These are phyloP conservation scores for Starmerella vaccinii DNA, from an alignment of 805 yeast genomes.

Conservation along the genomic window DNA sequence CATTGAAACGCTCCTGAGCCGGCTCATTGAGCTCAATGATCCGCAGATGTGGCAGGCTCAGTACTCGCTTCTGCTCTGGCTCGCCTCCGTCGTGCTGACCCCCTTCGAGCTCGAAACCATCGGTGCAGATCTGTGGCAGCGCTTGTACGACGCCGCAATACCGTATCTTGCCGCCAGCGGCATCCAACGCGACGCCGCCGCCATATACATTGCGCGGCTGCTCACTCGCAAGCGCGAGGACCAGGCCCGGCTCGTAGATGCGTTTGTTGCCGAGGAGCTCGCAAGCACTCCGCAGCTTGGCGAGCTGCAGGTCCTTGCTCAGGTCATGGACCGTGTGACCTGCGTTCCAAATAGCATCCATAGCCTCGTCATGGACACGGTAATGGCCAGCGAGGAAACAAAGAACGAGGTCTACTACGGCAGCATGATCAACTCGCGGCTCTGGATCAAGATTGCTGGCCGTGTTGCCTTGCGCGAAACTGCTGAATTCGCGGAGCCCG, in stretches of 20 bases:
- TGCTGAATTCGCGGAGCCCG: slow-evolving; percentile 31
- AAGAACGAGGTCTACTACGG: not conserved
- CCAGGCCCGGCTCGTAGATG: not conserved
- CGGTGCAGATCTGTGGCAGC: slow-evolving; percentile 27
- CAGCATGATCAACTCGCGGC: not conserved
- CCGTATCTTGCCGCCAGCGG: slow-evolving; percentile 39
- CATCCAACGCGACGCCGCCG: slow-evolving; percentile 47
- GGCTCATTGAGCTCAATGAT: slow-evolving; percentile 20
- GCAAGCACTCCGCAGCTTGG: not conserved
- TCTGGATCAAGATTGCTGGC: slow-evolving; percentile 32
- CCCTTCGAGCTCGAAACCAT: slow-evolving; percentile 56
- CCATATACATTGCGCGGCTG: slow-evolving; percentile 43
- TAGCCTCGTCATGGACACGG: not conserved
- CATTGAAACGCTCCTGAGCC: slow-evolving; percentile 34
- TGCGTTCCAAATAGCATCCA: slow-evolving; percentile 1
- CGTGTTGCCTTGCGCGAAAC: slow-evolving; percentile 32
- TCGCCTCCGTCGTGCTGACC: slow-evolving; percentile 53
- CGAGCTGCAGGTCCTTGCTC: slow-evolving; percentile 9
- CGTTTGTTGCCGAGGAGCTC: not conserved
- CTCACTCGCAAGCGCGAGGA: slow-evolving; percentile 34
- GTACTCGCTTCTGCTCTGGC: slow-evolving; percentile 56
- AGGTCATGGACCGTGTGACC: slow-evolving; percentile 13
- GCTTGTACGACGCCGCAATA: slow-evolving; percentile 34
- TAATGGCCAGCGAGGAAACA: not conserved
- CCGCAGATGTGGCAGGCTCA: slow-evolving; percentile 37